Evolutionary conservation across 495 filamentous ascomycete species (phyloP), one percentile per base, ranked within the genome.

Genomic region (Articulospora tetracladia): DNA sequence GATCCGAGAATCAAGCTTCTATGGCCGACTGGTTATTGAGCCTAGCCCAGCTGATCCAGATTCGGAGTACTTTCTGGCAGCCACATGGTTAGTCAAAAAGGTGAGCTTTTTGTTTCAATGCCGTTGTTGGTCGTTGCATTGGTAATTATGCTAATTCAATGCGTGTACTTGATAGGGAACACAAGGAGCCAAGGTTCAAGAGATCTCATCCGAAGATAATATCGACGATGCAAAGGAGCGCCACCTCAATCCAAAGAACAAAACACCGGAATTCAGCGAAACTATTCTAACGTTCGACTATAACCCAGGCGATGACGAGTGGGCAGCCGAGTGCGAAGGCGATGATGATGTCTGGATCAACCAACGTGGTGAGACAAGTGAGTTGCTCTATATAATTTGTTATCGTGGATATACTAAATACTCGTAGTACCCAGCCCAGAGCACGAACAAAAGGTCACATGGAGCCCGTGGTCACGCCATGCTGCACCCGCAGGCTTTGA

Each of bases 251-350:
- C 27, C 4, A 53, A 30, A 34, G 25, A 53, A 30, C 4, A 53
- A 34, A 52, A 23, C 19, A 8, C 24, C 28, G 1, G 8, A 3
- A n/a, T 53, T 53, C n/a, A 34, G 27, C 27, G 51, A 53, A 32
- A 53, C 23, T 3, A 53, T 53, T 26, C n/a, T 53, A 12, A 53
- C 51, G 3, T 53, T 53, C 27, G 20, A 53, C 51, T 53, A 53
- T 19, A 11, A 20, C 20, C 51, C 51, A 4, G 51, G 51, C 1
- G 27, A 27, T 8, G 51, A 53, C 28, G 25, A 11, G 3, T 53
- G 20, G 4, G 51, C 51, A 4, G 10, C 11, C 10, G n/a, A 32
- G 27, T 13, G 6, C 17, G 27, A 32, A 30, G 39, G 39, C 3
- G 39, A 44, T 3, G 51, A 53, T 4, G n/a, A n/a, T 32, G 17